phyloP scores from a whole-genome alignment of 2,329 filamentous ascomycete genomes.

The Fusarium chlamydosporum region DNA sequence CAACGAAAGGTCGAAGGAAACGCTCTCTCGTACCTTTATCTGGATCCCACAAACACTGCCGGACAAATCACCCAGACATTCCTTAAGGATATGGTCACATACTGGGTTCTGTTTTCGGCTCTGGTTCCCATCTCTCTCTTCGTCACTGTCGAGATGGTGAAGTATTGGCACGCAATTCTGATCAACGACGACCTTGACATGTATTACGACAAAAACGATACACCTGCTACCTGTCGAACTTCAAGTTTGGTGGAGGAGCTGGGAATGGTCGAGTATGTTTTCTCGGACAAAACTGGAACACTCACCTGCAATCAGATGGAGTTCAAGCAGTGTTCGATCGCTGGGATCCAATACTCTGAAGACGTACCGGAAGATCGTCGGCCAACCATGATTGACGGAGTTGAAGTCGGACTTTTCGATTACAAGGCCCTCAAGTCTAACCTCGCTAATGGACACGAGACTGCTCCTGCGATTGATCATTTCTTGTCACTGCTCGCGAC shows the following conservation, averaged over 20 bases:
- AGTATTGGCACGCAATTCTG: constrained; percentile 97
- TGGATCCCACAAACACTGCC: constrained; percentile 71
- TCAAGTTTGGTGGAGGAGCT: constrained; percentile 97
- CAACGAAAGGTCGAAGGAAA: constrained; percentile 74
- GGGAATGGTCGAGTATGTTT: constrained; percentile 98
- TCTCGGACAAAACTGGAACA: constrained; percentile 97
- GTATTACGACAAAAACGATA: constrained; percentile 96
- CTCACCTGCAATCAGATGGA: constrained; percentile 99
- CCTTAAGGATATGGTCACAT: constrained; percentile 94
- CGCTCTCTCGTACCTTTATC: constrained; percentile 79
- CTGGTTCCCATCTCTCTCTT: constrained; percentile 98
- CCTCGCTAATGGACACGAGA: constrained; percentile 67
- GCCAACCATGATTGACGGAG: constrained; percentile 81
- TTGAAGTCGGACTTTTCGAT: constrained; percentile 84
- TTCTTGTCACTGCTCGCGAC: constrained; percentile 89
- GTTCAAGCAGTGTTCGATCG: constrained; percentile 95
- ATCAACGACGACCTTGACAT: constrained; percentile 99
- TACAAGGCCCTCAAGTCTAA: constrained; percentile 83
- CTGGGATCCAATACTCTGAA: constrained; percentile 92
- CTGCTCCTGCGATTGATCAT: constrained; percentile 74
- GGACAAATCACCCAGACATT: constrained; percentile 79
- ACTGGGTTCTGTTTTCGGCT: constrained; percentile 98
- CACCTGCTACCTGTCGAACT: constrained; percentile 93
- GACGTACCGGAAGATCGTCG: constrained; percentile 92
- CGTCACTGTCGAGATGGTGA: constrained; percentile 96